Percentiles rank a stretch among this genome's conserved stretches.
phyloP scores from a whole-genome alignment of 345 rosid species.

The Populus tremula region DNA sequence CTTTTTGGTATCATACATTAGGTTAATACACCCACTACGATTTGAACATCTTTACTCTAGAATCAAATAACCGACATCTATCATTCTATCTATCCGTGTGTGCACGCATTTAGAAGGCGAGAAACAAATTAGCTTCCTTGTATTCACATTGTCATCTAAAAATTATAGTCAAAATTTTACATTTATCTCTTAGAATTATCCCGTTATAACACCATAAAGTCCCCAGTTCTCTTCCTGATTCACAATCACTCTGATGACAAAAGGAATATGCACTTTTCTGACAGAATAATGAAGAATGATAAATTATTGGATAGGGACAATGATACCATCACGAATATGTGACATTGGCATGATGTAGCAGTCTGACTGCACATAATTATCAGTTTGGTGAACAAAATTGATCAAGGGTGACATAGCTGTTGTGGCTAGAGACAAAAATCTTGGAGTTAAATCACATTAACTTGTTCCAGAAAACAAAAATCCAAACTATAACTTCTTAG shows the following conservation, averaged over 20 bases:
- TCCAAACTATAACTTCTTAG: neutral
- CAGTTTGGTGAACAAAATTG: neutral
- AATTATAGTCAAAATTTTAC: neutral
- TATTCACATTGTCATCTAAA: neutral
- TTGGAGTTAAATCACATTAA: neutral
- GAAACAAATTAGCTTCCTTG: neutral
- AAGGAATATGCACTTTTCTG: neutral
- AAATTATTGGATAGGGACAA: neutral
- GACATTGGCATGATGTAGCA: neutral
- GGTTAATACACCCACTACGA: too few species aligned
- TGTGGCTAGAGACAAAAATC: neutral
- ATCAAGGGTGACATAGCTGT: neutral
- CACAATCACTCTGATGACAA: neutral
- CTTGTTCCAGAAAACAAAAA: neutral
- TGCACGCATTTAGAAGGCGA: too few species aligned
- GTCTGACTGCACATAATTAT: neutral
- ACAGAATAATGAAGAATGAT: neutral
- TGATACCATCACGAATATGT: neutral
- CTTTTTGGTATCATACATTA: too few species aligned
- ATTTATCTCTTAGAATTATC: neutral
- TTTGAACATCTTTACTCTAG: too few species aligned
- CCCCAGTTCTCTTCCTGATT: neutral
- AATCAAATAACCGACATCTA: too few species aligned
- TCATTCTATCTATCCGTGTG: too few species aligned
- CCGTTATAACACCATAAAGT: neutral